A percentile compares a stretch with the other conserved stretches of the same genome.
These are phyloP conservation scores for Cyamopsis tetragonoloba DNA, from an alignment of 306 rosid species.

Conservation along the genomic window DNA sequence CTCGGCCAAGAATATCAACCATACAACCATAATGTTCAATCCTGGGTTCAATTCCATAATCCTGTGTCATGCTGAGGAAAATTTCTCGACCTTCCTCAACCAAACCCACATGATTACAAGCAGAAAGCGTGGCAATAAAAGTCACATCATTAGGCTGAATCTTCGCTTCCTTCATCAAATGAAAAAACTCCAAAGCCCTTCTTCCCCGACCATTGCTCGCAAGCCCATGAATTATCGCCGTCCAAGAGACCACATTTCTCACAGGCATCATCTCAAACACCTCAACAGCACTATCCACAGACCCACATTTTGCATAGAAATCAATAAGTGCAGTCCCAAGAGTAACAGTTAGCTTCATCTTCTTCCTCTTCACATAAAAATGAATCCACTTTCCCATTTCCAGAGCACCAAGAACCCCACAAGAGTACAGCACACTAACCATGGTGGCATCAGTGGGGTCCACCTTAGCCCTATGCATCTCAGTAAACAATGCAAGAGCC, in stretches of 20 bases:
- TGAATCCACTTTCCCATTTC: slow-evolving; percentile 70
- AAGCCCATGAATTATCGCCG: slow-evolving; percentile 61
- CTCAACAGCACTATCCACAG: slow-evolving; percentile 42
- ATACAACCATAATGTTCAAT: slow-evolving; percentile 67
- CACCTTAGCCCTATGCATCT: slow-evolving; percentile 47
- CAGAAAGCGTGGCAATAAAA: slow-evolving; percentile 50
- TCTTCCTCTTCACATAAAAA: slow-evolving; percentile 48
- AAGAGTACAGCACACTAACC: slow-evolving; percentile 60
- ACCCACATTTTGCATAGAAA: slow-evolving; percentile 65
- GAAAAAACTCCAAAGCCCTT: slow-evolving; percentile 48
- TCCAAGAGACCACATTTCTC: slow-evolving; percentile 52
- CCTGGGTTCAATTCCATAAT: slow-evolving; percentile 46
- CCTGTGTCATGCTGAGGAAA: slow-evolving; percentile 47
- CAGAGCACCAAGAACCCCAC: slow-evolving; percentile 57
- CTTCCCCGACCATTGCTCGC: slow-evolving; percentile 55
- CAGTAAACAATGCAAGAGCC: slow-evolving; percentile 54
- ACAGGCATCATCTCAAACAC: slow-evolving; percentile 42
- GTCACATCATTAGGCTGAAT: slow-evolving; percentile 53
- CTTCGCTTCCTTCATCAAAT: slow-evolving; percentile 40
- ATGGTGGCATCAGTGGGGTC: slow-evolving; percentile 65
- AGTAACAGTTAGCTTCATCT: slow-evolving; percentile 54
- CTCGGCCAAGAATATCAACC: slow-evolving; percentile 67
- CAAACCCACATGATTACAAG: slow-evolving; percentile 59
- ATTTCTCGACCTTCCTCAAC: slow-evolving; percentile 48
- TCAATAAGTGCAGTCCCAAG: slow-evolving; percentile 62